These are phyloP conservation scores for Ophiocordyceps camponoti-leonardi DNA, from an alignment of 2,329 filamentous ascomycete species.

Conservation along the genomic window DNA sequence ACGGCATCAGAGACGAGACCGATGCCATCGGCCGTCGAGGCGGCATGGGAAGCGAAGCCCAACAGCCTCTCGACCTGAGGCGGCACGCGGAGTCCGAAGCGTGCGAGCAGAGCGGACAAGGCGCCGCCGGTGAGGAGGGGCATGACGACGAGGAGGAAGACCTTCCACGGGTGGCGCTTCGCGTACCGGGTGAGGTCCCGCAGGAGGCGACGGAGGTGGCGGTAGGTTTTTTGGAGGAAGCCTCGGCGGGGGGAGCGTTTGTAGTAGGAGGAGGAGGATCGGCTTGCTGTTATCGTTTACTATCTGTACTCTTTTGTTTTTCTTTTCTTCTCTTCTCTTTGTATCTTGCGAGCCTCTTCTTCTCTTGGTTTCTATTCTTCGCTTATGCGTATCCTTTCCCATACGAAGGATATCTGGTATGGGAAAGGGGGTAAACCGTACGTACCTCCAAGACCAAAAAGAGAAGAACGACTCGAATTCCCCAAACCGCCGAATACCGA, in stretches of 20 bases:
- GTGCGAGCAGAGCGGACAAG: constrained; percentile 56
- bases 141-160: constrained; percentile 74
- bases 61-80: constrained; percentile 40
- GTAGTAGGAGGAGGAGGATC: constrained; percentile 49
- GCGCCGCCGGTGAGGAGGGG: constrained; percentile 75
- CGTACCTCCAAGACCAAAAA: constrained; percentile 24
- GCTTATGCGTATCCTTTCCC: no score
- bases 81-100: constrained; percentile 67
- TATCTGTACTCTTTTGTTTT: neutral
- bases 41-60: constrained; percentile 32
- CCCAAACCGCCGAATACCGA: constrained; percentile 31
- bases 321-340: no score
- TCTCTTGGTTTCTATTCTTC: no score
- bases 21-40: constrained; percentile 25
- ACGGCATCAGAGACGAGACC: constrained; percentile 38
- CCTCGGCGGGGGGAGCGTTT: constrained; percentile 67
- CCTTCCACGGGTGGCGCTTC: constrained; percentile 69
- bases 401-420: neutral
- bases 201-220: constrained; percentile 61
- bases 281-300: constrained; percentile 15
- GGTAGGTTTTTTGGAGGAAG: constrained; percentile 58
- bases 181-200: constrained; percentile 70
- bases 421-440: neutral
- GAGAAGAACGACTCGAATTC: constrained; percentile 24
- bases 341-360: no score